These are phyloP conservation scores for Luzula sylvatica DNA, from an alignment of 176 grass and related monocot genomes.

Conservation along the genomic window DNA sequence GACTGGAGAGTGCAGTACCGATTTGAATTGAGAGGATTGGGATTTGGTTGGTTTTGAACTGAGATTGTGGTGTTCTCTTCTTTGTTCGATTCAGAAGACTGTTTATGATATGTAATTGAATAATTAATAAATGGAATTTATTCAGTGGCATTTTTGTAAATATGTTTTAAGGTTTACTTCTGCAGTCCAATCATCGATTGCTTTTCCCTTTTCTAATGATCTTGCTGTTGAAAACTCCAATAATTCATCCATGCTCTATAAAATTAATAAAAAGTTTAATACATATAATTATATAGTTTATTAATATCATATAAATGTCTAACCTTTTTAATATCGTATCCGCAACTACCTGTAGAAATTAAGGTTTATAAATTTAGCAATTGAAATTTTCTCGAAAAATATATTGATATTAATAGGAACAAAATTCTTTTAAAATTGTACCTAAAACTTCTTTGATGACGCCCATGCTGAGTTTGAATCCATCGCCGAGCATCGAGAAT, in stretches of 20 bases:
- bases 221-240: conserved; percentile 43
- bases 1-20: too few species aligned
- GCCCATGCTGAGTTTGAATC: conserved; percentile 69
- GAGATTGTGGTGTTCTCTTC: too few species aligned
- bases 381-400: too few species aligned
- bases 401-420: conserved; percentile 2
- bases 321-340: conserved; percentile 85
- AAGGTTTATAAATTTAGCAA: too few species aligned
- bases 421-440: conserved; percentile 31
- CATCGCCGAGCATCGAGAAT: conserved; percentile 94
- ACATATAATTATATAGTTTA: too few species aligned
- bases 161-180: conserved; percentile 33
- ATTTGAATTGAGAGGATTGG: too few species aligned
- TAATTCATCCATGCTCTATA: conserved; percentile 81
- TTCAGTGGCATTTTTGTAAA: too few species aligned
- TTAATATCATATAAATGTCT: conserved; percentile 9
- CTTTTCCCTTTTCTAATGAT: conserved; percentile 34
- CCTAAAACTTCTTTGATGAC: conserved; percentile 69
- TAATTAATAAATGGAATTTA: too few species aligned
- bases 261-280: conserved; percentile 1
- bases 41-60: too few species aligned
- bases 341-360: conserved; percentile 65
- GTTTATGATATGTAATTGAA: too few species aligned
- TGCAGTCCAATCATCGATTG: conserved; percentile 18
- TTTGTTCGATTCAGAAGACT: too few species aligned